These are phyloP conservation scores for Aspergillus pseudonomiae DNA, from an alignment of 2,329 filamentous ascomycete species.

Conservation along the genomic window DNA sequence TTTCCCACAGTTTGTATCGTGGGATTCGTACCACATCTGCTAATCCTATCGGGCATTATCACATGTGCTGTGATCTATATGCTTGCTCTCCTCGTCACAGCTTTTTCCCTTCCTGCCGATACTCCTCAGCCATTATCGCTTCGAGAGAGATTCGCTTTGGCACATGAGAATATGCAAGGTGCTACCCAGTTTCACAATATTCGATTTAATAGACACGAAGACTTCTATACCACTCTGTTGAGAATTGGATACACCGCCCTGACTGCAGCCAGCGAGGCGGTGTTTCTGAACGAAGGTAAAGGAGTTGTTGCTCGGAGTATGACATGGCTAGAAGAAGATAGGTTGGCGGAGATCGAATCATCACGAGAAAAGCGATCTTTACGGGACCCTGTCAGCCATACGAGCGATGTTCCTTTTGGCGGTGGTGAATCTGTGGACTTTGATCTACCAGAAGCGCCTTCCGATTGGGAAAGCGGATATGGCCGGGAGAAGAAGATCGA, in stretches of 20 bases:
- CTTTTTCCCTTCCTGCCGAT: conserved; percentile 64
- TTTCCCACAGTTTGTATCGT: conserved; percentile 96
- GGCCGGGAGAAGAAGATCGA: conserved; percentile 49
- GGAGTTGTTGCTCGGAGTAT: conserved; percentile 71
- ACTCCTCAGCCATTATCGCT: conserved; percentile 50
- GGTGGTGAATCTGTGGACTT: conserved; percentile 38
- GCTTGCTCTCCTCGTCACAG: conserved; percentile 75
- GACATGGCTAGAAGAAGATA: conserved; percentile 92
- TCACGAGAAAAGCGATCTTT: conserved; percentile 36
- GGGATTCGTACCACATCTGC: conserved; percentile 90
- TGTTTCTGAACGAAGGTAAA: conserved; percentile 89
- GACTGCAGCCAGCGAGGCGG: conserved; percentile 91
- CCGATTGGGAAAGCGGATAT: conserved; percentile 51
- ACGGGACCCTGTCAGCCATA: conserved; percentile 19
- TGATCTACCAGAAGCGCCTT: conserved; percentile 34
- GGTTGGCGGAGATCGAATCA: conserved; percentile 73
- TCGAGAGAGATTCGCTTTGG: conserved; percentile 65
- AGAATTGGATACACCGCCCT: conserved; percentile 85
- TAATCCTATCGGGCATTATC: conserved; percentile 78
- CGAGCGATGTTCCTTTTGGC: conserved; percentile 31
- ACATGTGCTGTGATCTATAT: conserved; percentile 77
- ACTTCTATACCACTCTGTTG: conserved; percentile 90
- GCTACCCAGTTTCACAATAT: conserved; percentile 83
- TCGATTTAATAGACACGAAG: conserved; percentile 81
- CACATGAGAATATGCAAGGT: conserved; percentile 89